A percentile compares a stretch with the other conserved stretches of the same genome.
These are phyloP conservation scores for Ashbya aceris DNA, from an alignment of 1,139 yeast species.

Conservation along the genomic window DNA sequence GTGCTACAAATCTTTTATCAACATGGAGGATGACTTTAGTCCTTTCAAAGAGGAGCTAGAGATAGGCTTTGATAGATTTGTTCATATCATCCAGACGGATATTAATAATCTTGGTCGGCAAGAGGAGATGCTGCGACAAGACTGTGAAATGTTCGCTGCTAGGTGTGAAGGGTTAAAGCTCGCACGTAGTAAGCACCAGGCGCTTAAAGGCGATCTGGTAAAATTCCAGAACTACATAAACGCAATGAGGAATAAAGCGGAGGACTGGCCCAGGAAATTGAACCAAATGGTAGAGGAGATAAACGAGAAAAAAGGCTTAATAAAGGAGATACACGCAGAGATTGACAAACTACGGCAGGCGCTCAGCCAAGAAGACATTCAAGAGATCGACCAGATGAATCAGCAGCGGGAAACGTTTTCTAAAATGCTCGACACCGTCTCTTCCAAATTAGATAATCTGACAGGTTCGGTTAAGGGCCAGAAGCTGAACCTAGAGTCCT, in stretches of 20 bases:
- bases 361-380: conserved; percentile 47
- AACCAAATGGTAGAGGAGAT: conserved; percentile 50
- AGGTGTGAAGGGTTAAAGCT: conserved; percentile 35
- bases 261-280: conserved; percentile 54
- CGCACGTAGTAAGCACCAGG: conserved; percentile 49
- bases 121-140: conserved; percentile 31
- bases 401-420: conserved; percentile 43
- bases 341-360: conserved; percentile 39
- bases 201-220: conserved; percentile 60
- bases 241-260: conserved; percentile 53
- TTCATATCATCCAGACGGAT: conserved; percentile 37
- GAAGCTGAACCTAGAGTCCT: conserved; percentile 40
- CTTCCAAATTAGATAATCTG: conserved; percentile 35
- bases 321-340: conserved; percentile 37
- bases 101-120: conserved; percentile 36
- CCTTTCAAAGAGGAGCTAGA: conserved; percentile 49
- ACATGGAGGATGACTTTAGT: conserved; percentile 52
- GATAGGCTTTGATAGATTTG: conserved; percentile 41
- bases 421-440: conserved; percentile 44
- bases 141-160: conserved; percentile 27
- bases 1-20: conserved; percentile 59
- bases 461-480: conserved; percentile 36
- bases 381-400: conserved; percentile 54
- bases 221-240: conserved; percentile 66
- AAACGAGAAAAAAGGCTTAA: conserved; percentile 37